A percentile compares a stretch with the other conserved stretches of the same genome.
Conservation (phyloP, 2,329 filamentous ascomycete genomes). For the Trichoderma arundinaceum region DNA sequence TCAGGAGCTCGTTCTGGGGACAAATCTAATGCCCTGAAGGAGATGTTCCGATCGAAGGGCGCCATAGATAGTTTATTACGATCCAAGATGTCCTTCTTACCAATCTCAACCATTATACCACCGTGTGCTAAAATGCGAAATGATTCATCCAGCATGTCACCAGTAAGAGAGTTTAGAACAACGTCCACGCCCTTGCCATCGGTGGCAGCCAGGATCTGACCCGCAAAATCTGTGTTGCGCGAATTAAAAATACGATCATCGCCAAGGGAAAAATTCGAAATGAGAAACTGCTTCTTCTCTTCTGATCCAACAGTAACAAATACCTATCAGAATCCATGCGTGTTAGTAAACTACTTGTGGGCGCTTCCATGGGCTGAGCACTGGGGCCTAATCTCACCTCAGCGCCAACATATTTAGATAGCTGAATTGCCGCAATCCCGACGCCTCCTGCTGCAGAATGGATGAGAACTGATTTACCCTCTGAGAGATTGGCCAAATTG, state of each 20-base stretch:
- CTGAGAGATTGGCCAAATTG: neutral
- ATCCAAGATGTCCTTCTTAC: conserved; percentile 34
- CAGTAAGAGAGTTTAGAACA: neutral
- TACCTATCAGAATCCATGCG: conserved; percentile 27
- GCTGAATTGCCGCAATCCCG: conserved; percentile 41
- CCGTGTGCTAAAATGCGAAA: conserved; percentile 3
- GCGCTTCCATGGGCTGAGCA: conserved; percentile 39
- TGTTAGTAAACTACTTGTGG: conserved; percentile 40
- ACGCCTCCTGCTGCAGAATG: conserved; percentile 42
- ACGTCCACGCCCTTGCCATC: conserved; percentile 34
- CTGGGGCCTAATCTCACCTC: neutral
- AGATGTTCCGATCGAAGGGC: neutral
- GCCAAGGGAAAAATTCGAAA: conserved; percentile 38
- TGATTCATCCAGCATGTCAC: neutral
- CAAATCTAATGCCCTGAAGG: conserved; percentile 38
- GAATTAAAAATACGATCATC: conserved; percentile 41
- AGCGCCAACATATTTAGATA: conserved; percentile 34
- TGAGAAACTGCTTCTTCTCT: neutral
- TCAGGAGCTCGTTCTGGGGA: conserved; percentile 18
- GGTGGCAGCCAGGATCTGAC: conserved; percentile 30
- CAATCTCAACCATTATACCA: conserved; percentile 1
- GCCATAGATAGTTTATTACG: conserved; percentile 20
- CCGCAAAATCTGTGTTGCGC: conserved; percentile 3
- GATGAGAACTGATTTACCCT: conserved; percentile 41
- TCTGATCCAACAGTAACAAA: neutral